Base-by-base conservation (phyloP, 805 yeast species). In the Kurtzmaniella cleridarum region DNA sequence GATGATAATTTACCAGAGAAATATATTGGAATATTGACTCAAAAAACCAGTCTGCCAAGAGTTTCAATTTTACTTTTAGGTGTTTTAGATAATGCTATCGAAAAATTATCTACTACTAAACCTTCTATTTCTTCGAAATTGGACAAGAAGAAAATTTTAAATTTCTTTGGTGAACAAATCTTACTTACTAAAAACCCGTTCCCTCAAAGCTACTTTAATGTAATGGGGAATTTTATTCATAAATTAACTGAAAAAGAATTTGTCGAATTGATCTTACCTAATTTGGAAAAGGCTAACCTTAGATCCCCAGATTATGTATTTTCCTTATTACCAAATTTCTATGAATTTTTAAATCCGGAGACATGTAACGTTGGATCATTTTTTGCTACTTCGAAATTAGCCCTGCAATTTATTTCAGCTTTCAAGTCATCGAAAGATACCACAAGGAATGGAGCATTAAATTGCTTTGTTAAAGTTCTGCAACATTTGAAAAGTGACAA, bases 271-370 rank as follows among this genome's bases (percentile, higher is more conserved):
- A 50, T 84, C 13, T 59, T 78, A 5, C 87, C 95, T 2, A 70
- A 75, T 14, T 50, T 90, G 35, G 90, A 85, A 50, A 87, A 84
- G 54, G 75, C 90, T 1, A 68, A 83, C 36, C 66, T 90, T 46
- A 75, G 96, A 57, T 78, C 95, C 2, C 82, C 96, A 0, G 96
- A 88, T 52, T 58, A 66, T 29, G 75, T 86, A 0, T 75, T 87
- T 41, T 71, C 70, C n/a, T 47, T 51, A 14, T 55, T 84, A 2
- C 75, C 79, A 3, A 66, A 70, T 9, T 52, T 88, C 7, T 65
- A 82, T 33, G 38, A 42, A 18, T 34, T 45, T 14, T 39, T 51
- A 9, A 32, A 37, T 7, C 31, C 38, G 3, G 30, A 40, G 5
- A 13, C 17, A 2, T 52, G 78, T 15, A 76, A 76, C 40, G 45